Conservation (phyloP, 495 filamentous ascomycete species). For the Achaetomiella virescens region DNA sequence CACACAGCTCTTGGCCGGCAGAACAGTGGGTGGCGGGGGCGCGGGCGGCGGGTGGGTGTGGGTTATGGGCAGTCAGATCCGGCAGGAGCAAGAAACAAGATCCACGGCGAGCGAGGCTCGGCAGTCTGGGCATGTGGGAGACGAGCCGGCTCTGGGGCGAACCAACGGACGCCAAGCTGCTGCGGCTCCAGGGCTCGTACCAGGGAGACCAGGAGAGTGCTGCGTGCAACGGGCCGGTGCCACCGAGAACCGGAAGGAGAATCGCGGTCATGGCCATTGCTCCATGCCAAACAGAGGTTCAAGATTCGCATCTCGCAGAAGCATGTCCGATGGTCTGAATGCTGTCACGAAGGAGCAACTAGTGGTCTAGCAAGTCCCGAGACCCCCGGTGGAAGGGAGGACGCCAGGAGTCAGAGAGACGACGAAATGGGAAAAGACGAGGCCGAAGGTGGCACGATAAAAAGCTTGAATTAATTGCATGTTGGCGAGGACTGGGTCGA, state of each 20-base stretch:
- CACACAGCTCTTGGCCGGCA: neutral
- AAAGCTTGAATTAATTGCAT: neutral
- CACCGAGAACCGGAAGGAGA: neutral
- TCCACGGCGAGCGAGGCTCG: neutral
- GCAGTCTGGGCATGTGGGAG: conserved; percentile 1
- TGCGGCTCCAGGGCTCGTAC: neutral
- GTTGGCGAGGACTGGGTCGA: neutral
- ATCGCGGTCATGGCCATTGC: neutral
- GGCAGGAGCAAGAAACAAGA: neutral
- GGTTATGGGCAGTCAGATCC: neutral
- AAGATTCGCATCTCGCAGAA: neutral
- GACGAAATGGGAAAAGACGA: neutral
- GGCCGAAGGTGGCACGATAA: neutral
- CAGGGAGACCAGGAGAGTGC: too few relatives aligned
- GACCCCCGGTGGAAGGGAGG: neutral
- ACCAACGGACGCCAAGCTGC: neutral
- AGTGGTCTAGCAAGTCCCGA: neutral
- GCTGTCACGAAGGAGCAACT: neutral
- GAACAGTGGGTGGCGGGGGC: neutral
- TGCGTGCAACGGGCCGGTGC: neutral
- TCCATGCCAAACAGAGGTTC: neutral
- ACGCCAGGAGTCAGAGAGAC: neutral
- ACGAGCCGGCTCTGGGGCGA: neutral
- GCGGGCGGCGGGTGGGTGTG: neutral
- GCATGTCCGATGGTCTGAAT: neutral